Base-by-base conservation (phyloP, 1,284 basidiomycete species). In the Ceratobasidium sp. region DNA sequence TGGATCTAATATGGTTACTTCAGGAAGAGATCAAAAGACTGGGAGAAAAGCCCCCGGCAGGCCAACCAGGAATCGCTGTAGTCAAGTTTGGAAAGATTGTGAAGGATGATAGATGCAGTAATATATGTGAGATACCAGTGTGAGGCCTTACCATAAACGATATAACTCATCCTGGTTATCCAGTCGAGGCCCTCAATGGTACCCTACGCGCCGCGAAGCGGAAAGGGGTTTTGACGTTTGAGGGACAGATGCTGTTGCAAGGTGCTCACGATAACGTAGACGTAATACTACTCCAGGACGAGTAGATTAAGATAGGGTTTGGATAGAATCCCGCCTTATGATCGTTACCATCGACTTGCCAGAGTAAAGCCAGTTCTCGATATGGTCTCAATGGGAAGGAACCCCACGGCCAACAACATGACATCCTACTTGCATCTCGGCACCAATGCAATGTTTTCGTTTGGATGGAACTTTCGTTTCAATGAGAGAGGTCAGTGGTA, bases 11-110 rank as follows among this genome's bases (percentile, higher is more conserved):
- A 7, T 22, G 20, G 34, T 6, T 17, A 22, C 34, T 34, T n/a
- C 20, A 71, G 70, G 57, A 42, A 43, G 70, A 72, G 49, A 72
- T 72, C 52, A 72, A 72, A 43, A 55, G 71, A 8, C 47, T 72
- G 6, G 71, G 69, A 4, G 31, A 49, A 22, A 55, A 55, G 31
- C 64, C 57, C 12, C 38, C 45, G 10, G 70, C 64, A 35, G 70
- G 70, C 13, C 50, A 68, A 29, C 31, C 43, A 15, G 62, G 62
- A 43, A 53, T 65, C 22, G 49, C 49, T 4, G 43, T 68, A 2
- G 56, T 64, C 1, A 69, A 70, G 50, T 72, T 72, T 53, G 71
- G 71, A 1, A 45, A 64, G 17, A 35, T 72, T 4, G 71, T 72
- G 31, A 43, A 68, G 34, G 71, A 72, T 35, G 70, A 72, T 50